Evolutionary conservation across 2,329 filamentous ascomycete species (phyloP).

Genomic region (Passalora sequoiae): DNA sequence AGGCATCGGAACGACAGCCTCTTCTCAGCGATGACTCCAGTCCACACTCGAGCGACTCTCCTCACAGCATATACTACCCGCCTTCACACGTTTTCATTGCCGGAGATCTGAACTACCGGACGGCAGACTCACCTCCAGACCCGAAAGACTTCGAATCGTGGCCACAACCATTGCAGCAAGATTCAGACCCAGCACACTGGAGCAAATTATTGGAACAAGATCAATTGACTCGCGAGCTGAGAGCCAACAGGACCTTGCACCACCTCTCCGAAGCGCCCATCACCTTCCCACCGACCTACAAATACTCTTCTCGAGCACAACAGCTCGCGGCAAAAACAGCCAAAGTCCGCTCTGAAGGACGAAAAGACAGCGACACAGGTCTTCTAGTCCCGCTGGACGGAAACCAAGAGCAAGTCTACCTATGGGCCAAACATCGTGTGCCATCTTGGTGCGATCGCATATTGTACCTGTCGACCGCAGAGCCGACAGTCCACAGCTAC

Average conservation of each 20-base stretch:
- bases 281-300: slow-evolving; percentile 87
- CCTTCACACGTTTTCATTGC: slow-evolving; percentile 75
- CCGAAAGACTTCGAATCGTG: slow-evolving; percentile 54
- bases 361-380: slow-evolving; percentile 33
- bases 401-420: slow-evolving; percentile 22
- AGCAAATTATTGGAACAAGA: slow-evolving; percentile 65
- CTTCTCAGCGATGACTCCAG: slow-evolving; percentile 8
- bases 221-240: slow-evolving; percentile 70
- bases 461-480: slow-evolving; percentile 55
- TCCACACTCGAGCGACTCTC: not conserved
- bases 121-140: slow-evolving; percentile 59
- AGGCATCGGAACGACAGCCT: slow-evolving; percentile 20
- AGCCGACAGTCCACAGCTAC: slow-evolving; percentile 56
- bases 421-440: slow-evolving; percentile 76
- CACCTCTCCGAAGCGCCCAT: slow-evolving; percentile 70
- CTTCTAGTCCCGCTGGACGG: slow-evolving; percentile 15
- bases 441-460: slow-evolving; percentile 93
- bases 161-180: slow-evolving; percentile 54
- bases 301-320: slow-evolving; percentile 57
- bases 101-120: slow-evolving; percentile 94
- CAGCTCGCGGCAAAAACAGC: slow-evolving; percentile 26
- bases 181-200: slow-evolving; percentile 56
- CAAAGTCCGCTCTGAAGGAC: slow-evolving; percentile 18
- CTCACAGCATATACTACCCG: slow-evolving; percentile 61
- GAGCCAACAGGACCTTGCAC: slow-evolving; percentile 67